Percentiles rank a stretch among this genome's conserved stretches.
Conservation (phyloP, 805 yeast genomes). For the Martiniozyma abietophila region DNA sequence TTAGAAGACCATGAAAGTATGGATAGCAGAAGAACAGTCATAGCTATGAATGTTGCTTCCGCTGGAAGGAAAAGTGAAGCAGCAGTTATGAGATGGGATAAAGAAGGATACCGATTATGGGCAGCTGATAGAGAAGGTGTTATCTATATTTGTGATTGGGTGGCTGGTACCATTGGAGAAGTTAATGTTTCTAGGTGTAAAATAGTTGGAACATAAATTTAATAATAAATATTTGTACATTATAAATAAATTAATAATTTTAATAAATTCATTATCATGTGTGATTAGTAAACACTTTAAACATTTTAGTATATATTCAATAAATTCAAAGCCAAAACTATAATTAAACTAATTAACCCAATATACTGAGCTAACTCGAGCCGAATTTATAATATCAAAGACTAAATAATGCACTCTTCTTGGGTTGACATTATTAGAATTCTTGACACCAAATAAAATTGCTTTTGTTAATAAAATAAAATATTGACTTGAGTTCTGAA, state of each 20-base stretch:
- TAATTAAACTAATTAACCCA: constrained; percentile 10
- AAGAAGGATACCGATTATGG: constrained; percentile 72
- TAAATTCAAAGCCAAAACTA: background rate
- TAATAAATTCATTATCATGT: background rate
- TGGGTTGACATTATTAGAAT: constrained; percentile 10
- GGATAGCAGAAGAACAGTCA: constrained; percentile 49
- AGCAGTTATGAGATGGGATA: constrained; percentile 70
- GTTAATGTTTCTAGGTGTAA: constrained; percentile 60
- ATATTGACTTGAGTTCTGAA: no score
- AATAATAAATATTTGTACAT: background rate
- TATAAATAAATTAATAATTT: background rate
- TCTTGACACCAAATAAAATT: no score
- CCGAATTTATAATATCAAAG: constrained; percentile 18
- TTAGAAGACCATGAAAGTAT: constrained; percentile 47
- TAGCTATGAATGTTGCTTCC: constrained; percentile 70
- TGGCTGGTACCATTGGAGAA: constrained; percentile 72
- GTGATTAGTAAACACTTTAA: no score
- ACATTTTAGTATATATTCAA: no score
- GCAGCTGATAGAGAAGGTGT: constrained; percentile 76
- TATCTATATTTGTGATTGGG: constrained; percentile 74
- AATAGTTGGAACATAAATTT: constrained; percentile 27
- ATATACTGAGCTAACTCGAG: constrained; percentile 2
- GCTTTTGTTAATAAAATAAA: no score
- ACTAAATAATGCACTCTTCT: constrained; percentile 23
- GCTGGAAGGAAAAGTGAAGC: constrained; percentile 66